phyloP scores from a whole-genome alignment of 352 stramenopile genomes.

The Elongisporangium anandrum region DNA sequence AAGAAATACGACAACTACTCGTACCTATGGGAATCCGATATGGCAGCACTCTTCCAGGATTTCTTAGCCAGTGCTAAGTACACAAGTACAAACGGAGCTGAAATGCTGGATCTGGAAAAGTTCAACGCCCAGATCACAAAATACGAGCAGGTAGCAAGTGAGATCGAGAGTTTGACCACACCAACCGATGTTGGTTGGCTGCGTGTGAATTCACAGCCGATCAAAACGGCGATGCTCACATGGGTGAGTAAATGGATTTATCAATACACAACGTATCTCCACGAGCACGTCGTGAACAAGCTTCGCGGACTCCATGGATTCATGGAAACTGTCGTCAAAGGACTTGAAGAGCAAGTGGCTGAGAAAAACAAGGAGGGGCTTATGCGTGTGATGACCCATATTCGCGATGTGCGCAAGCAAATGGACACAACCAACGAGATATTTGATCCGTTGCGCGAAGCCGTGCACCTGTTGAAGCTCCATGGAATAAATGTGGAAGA shows the following conservation, averaged over 20 bases:
- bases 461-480: constrained; percentile 92
- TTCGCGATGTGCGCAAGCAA: constrained; percentile 92
- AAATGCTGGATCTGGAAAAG: constrained; percentile 91
- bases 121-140: constrained; percentile 96
- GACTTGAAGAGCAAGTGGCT: constrained; percentile 87
- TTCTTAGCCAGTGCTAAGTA: constrained; percentile 84
- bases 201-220: constrained; percentile 95
- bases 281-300: constrained; percentile 90
- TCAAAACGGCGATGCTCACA: constrained; percentile 95
- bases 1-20: constrained; percentile 93
- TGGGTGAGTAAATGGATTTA: constrained; percentile 97
- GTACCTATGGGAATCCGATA: constrained; percentile 96
- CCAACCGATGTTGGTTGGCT: constrained; percentile 95
- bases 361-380: constrained; percentile 93
- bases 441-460: constrained; percentile 93
- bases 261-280: constrained; percentile 93
- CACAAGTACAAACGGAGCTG: constrained; percentile 69
- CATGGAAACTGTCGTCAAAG: constrained; percentile 90
- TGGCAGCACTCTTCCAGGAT: constrained; percentile 88
- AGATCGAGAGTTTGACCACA: constrained; percentile 88
- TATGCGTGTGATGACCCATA: constrained; percentile 97
- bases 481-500: constrained; percentile 92
- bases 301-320: constrained; percentile 88
- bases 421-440: constrained; percentile 92
- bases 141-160: constrained; percentile 92